Evolutionary conservation across 805 yeast genomes (phyloP).

Genomic region (Lachancea sp.): DNA sequence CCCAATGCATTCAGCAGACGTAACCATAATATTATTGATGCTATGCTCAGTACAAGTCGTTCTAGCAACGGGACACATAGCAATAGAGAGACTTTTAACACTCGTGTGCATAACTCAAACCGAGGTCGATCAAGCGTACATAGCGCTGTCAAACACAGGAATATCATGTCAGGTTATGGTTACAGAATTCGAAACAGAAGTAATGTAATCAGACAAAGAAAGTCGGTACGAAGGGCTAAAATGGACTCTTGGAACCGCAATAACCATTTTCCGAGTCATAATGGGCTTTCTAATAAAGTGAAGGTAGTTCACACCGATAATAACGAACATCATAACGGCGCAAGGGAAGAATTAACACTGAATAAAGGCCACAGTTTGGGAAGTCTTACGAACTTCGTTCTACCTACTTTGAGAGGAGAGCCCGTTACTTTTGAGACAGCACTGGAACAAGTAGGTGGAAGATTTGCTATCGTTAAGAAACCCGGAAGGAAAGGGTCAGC

Average conservation of each 20-base stretch:
- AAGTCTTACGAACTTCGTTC: not conserved
- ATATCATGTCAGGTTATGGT: not conserved
- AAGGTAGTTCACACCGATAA: not conserved
- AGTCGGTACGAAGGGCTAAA: not conserved
- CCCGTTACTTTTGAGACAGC: slow-evolving; percentile 4
- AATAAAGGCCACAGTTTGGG: not conserved
- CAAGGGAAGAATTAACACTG: not conserved
- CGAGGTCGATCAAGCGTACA: not conserved
- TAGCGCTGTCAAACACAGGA: not conserved
- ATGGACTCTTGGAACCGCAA: not conserved
- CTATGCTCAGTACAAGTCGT: slow-evolving; percentile 13
- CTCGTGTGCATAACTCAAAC: not conserved
- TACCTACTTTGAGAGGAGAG: slow-evolving; percentile 5
- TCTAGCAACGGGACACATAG: not conserved
- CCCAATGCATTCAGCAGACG: slow-evolving; percentile 10
- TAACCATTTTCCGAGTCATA: not conserved
- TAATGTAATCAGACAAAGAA: not conserved
- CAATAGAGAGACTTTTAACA: not conserved
- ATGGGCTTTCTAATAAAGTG: not conserved
- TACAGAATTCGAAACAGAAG: not conserved
- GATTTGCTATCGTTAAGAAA: slow-evolving; percentile 1
- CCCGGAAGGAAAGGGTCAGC: not conserved
- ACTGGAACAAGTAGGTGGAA: slow-evolving; percentile 1
- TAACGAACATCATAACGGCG: not conserved
- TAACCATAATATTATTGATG: slow-evolving; percentile 12